Conservation (phyloP, 805 yeast genomes). For the Yamadazyma paraphyllophila region DNA sequence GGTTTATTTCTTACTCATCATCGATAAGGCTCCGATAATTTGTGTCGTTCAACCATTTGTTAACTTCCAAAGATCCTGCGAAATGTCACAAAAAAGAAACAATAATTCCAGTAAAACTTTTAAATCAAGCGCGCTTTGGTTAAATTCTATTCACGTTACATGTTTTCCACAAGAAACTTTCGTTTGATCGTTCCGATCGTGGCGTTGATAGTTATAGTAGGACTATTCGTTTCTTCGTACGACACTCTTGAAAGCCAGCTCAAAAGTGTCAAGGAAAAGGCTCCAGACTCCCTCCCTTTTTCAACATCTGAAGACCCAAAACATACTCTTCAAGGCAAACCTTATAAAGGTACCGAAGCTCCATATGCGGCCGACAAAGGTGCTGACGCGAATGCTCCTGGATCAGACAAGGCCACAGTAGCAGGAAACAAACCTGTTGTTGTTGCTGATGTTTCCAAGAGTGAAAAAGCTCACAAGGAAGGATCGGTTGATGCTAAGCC, state of each 20-base stretch:
- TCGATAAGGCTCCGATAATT: too few relatives aligned
- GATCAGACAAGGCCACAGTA: constrained; percentile 3
- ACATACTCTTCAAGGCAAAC: constrained; percentile 32
- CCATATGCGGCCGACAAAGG: constrained; percentile 27
- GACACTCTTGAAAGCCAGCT: constrained; percentile 28
- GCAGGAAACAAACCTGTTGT: constrained; percentile 20
- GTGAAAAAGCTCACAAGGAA: constrained; percentile 14
- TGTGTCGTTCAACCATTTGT: too few relatives aligned
- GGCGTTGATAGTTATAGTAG: constrained; percentile 48
- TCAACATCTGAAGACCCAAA: constrained; percentile 18
- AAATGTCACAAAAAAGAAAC: neutral
- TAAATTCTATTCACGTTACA: constrained; percentile 4
- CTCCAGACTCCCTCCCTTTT: constrained; percentile 22
- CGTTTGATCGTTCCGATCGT: constrained; percentile 53
- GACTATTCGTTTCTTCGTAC: constrained; percentile 49
- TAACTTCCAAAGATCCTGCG: too few relatives aligned
- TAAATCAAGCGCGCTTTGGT: constrained; percentile 3
- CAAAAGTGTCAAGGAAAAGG: constrained; percentile 27
- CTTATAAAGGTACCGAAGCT: constrained; percentile 34
- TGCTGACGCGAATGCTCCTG: constrained; percentile 11
- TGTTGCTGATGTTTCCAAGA: constrained; percentile 25
- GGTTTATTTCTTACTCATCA: too few relatives aligned
- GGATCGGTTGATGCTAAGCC: neutral
- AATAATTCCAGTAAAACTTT: neutral
- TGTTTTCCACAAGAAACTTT: constrained; percentile 47